Conservation (phyloP, 108 stramenopile species). For the Poteriospumella lacustris region DNA sequence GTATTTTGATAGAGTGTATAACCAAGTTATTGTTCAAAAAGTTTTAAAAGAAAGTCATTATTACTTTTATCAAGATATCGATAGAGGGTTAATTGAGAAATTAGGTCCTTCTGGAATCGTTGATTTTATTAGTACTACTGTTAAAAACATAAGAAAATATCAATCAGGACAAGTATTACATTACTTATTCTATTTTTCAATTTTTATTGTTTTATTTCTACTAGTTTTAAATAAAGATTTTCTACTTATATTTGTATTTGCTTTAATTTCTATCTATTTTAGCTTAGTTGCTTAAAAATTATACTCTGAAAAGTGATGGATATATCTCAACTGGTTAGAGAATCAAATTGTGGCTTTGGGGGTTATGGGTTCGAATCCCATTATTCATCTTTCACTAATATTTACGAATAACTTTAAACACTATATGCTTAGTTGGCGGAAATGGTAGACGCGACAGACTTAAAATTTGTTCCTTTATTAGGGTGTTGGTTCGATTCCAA, state of each 20-base stretch:
- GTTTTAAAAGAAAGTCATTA: neutral
- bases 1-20: slow-evolving; percentile 21
- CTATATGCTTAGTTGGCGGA: slow-evolving; percentile 21
- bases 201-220: slow-evolving; percentile 25
- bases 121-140: slow-evolving; percentile 9
- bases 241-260: neutral
- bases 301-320: neutral
- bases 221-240: neutral
- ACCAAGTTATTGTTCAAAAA: neutral
- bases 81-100: slow-evolving; percentile 21
- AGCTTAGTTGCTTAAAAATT: slow-evolving; percentile 29
- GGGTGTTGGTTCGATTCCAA: slow-evolving; percentile 37
- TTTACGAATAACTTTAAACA: slow-evolving; percentile 30
- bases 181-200: slow-evolving; percentile 10
- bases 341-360: slow-evolving; percentile 26
- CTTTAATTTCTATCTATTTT: neutral
- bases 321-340: slow-evolving; percentile 24
- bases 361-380: slow-evolving; percentile 25
- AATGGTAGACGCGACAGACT: neutral
- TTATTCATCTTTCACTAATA: slow-evolving; percentile 26
- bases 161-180: slow-evolving; percentile 8
- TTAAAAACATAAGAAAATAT: slow-evolving; percentile 10
- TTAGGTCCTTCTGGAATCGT: slow-evolving; percentile 19
- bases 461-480: slow-evolving; percentile 22
- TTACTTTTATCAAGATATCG: slow-evolving; percentile 15